A percentile compares a stretch with the other conserved stretches of the same genome.
These are phyloP conservation scores for Dipteronia dyeriana DNA, from an alignment of 345 rosid genomes.

Conservation along the genomic window DNA sequence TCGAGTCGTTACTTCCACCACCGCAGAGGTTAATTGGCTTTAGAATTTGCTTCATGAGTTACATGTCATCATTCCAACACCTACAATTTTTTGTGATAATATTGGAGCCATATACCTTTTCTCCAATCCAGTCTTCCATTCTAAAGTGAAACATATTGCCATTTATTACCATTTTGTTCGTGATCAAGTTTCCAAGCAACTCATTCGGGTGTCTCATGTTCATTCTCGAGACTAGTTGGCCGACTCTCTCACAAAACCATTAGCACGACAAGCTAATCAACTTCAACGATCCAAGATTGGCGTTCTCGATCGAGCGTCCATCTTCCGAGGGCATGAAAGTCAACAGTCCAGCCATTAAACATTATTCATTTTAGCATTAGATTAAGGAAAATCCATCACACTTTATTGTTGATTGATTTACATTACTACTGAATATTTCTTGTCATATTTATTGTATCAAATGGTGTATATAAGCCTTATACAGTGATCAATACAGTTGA, in stretches of 20 bases:
- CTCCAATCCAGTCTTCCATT: not conserved
- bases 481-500: too few relatives aligned
- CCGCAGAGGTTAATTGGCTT: not conserved
- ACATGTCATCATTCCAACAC: not conserved
- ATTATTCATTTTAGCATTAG: too few relatives aligned
- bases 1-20: not conserved
- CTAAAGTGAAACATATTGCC: not conserved
- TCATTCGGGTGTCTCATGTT: not conserved
- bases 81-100: not conserved
- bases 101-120: not conserved
- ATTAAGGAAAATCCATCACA: too few relatives aligned
- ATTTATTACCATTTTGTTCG: not conserved
- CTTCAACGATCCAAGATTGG: not conserved
- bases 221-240: not conserved
- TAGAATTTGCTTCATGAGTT: not conserved
- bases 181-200: not conserved
- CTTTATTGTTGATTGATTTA: too few relatives aligned
- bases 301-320: not conserved
- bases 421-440: too few relatives aligned
- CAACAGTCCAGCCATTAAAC: not conserved
- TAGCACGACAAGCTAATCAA: not conserved
- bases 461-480: too few relatives aligned
- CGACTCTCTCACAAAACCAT: not conserved
- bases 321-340: not conserved
- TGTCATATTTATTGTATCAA: too few relatives aligned